Evolutionary conservation across 306 rosid genomes (phyloP).

Genomic region (Arachis hypogaea): DNA sequence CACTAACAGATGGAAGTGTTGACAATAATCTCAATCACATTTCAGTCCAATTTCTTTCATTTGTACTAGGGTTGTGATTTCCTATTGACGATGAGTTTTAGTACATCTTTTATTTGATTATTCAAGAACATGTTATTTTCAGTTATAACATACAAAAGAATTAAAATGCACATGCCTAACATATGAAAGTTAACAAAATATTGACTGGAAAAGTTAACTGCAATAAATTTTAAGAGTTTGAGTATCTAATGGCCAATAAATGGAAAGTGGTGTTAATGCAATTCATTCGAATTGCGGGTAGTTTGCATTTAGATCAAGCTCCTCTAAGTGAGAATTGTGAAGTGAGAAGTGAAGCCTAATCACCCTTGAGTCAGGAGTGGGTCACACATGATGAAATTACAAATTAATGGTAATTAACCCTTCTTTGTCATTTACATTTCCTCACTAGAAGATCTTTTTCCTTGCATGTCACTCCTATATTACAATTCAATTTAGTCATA

Average conservation of each 20-base stretch:
- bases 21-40: not conserved
- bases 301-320: not conserved
- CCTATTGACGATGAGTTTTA: not conserved
- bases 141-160: not conserved
- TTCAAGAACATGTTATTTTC: not conserved
- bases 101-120: not conserved
- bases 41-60: not conserved
- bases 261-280: not conserved
- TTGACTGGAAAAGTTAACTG: not conserved
- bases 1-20: not conserved
- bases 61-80: not conserved
- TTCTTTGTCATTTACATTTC: too few species aligned
- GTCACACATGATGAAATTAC: too few species aligned
- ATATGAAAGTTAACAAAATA: not conserved
- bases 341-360: too few species aligned
- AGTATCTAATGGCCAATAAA: not conserved
- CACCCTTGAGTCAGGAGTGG: too few species aligned
- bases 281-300: not conserved
- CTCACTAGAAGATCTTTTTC: too few species aligned
- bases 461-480: not conserved
- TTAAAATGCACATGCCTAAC: not conserved
- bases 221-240: not conserved
- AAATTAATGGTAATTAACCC: too few species aligned
- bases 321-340: too few species aligned
- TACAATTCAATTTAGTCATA: constrained; percentile 19